Percentiles rank a stretch among this genome's conserved stretches.
Evolutionary conservation across 2,329 filamentous ascomycete genomes (phyloP).

Genomic region (Talaromyces atroroseus): DNA sequence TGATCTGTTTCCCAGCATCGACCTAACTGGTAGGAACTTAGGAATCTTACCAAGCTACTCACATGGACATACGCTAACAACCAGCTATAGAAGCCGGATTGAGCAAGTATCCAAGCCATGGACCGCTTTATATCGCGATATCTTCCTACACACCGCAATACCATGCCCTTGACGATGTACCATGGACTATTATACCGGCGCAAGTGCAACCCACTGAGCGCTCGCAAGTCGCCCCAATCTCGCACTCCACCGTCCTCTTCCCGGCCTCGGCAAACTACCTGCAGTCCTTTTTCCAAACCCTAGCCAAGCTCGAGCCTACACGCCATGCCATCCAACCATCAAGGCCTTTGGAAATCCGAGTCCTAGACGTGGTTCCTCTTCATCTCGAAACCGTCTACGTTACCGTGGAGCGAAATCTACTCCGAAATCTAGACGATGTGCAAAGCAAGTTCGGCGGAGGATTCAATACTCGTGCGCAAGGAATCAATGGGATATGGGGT

Average conservation of each 20-base stretch:
- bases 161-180: conserved; percentile 51
- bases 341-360: conserved; percentile 73
- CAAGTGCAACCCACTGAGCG: conserved; percentile 43
- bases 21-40: conserved; percentile 48
- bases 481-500: conserved; percentile 36
- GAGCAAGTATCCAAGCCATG: conserved; percentile 22
- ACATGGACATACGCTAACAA: background rate
- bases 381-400: conserved; percentile 82
- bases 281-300: conserved; percentile 69
- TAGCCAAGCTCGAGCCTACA: conserved; percentile 69
- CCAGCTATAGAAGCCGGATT: conserved; percentile 10
- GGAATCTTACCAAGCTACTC: background rate
- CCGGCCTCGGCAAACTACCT: conserved; percentile 65
- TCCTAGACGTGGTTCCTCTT: conserved; percentile 74
- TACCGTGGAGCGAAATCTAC: conserved; percentile 72
- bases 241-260: conserved; percentile 74
- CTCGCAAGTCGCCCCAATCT: conserved; percentile 55
- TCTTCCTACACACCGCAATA: conserved; percentile 41
- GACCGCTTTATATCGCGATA: conserved; percentile 41
- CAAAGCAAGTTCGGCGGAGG: conserved; percentile 75
- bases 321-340: conserved; percentile 68
- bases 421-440: conserved; percentile 73
- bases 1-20: conserved; percentile 64
- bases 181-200: conserved; percentile 83
- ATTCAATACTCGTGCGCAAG: conserved; percentile 37